Evolutionary conservation across 192 early-diverging fungal species (phyloP), one percentile per base, ranked within the genome.

Genomic region (Umbelopsis ramanniana): DNA sequence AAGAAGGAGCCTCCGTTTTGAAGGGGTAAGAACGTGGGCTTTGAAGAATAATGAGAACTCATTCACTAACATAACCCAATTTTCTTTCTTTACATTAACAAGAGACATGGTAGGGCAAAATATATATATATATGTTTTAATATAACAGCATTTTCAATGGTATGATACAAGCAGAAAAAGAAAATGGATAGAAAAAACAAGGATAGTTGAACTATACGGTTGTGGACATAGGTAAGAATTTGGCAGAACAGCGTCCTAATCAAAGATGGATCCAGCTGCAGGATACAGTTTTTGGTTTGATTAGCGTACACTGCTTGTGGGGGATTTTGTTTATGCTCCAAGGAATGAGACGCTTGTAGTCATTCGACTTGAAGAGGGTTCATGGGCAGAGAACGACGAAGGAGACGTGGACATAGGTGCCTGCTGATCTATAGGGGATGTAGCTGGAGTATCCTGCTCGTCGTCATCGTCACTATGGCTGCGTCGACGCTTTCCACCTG

Each of bases 401-500:
- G 26, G 29, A 19, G 26, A 19, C 10, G 57, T 37, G 0, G 15
- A 29, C 57, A 63, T 35, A 14, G 33, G 3, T 26, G 53, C 6
- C 26, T 54, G 53, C 6, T 54, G 53, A 26, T 54, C 53, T 24
- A 54, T 12, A 9, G 22, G 23, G 12, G 53, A 26, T 26, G 40
- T 43, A 43, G 40, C 11, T 10, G 19, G 48, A 50, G 33, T 19
- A 37, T 37, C 55, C 29, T 6, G 29, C 15, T 60, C 57, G 17
- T 63, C 57, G 11, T 63, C 57, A 63, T 63, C 57, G n/a, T 37
- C 17, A 50, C 48, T 17, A 63, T 37, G 23, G 33, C 57, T 63
- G 14, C 57, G 57, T 19, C 57, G 5, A 2, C 57, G 57, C 35
- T 63, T 63, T 29, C 57, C 33, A 29, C 57, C 57, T 37, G 57